Base-by-base conservation (phyloP, 345 rosid species). In the Sisymbrium irio region DNA sequence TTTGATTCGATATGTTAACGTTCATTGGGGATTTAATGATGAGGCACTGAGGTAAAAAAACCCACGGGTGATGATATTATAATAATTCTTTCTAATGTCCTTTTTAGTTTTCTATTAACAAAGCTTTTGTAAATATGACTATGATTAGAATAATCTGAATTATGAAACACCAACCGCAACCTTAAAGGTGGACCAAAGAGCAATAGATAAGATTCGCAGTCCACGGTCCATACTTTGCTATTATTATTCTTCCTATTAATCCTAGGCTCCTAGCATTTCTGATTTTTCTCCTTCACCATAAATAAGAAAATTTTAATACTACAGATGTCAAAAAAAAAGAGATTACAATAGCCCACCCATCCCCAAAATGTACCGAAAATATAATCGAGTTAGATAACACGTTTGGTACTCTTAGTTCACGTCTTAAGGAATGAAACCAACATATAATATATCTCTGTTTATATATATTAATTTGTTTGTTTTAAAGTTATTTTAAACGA, bases 141-240 rank as follows among this genome's bases (percentile, higher is more conserved):
- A 12, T 56, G 28, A 56, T 17, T 57, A 56, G 20, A 44, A 76
- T 69, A 69, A 11, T 44, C 75, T 18, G 10, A 62, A 64, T 56
- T 45, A 46, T 46, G 76, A 77, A 77, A 70, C 71, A 56, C 67
- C 72, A 70, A 77, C 37, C 66, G 33, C 58, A 62, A 71, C 72
- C 80, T 69, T 69, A 64, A 71, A 77, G 62, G 54, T 77, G 66
- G 65, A 46, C 62, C 75, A 70, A 71, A 64, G 32, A 54, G 33
- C 42, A 62, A 15, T 51, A 18, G 67, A 77, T 71, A 71, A 70
- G 55, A 71, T 71, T 71, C 55, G 49, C 10, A 54, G 50, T 61
- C 60, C 59, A 62, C 57, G 65, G 51, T 69, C 70, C 58, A 33
- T 33, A 2, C 42, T 49, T 66, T n/a, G 12, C 49, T 19, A 27